phyloP scores from a whole-genome alignment of 202 grass and related monocot species.

The Zizania palustris region DNA sequence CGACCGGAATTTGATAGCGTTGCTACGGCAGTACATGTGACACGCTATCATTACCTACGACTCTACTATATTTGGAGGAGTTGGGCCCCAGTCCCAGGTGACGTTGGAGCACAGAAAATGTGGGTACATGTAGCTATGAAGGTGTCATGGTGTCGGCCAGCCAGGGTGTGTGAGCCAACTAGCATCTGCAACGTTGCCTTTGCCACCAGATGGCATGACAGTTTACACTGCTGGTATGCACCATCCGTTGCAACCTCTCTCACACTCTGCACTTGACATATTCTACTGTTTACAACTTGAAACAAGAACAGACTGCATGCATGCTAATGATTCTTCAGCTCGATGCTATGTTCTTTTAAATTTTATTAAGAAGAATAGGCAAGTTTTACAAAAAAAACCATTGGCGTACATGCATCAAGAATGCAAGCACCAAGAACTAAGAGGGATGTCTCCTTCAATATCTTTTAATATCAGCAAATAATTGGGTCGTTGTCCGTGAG shows the following conservation, averaged over 20 bases:
- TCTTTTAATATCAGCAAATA: too few relatives aligned
- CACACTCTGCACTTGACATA: not conserved
- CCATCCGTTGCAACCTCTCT: not conserved
- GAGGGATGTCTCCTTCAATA: too few relatives aligned
- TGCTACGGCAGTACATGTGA: too few relatives aligned
- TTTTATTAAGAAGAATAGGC: too few relatives aligned
- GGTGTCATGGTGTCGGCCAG: not conserved
- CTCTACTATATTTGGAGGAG: not conserved
- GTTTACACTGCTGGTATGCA: not conserved
- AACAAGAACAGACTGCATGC: too few relatives aligned
- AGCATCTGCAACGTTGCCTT: not conserved
- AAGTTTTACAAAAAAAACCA: too few relatives aligned
- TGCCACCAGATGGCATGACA: not conserved
- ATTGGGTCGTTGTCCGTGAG: too few relatives aligned
- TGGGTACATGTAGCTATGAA: not conserved
- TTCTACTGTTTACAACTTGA: not conserved
- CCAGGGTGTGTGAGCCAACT: not conserved
- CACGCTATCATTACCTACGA: not conserved
- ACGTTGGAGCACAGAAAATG: not conserved
- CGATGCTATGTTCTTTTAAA: too few relatives aligned
- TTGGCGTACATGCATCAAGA: too few relatives aligned
- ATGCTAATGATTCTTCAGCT: too few relatives aligned
- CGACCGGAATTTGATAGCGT: too few relatives aligned
- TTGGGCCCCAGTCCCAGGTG: not conserved
- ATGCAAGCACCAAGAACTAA: too few relatives aligned